Conservation (phyloP, 1,139 yeast species). For the Sugiyamaella neomexicana region DNA sequence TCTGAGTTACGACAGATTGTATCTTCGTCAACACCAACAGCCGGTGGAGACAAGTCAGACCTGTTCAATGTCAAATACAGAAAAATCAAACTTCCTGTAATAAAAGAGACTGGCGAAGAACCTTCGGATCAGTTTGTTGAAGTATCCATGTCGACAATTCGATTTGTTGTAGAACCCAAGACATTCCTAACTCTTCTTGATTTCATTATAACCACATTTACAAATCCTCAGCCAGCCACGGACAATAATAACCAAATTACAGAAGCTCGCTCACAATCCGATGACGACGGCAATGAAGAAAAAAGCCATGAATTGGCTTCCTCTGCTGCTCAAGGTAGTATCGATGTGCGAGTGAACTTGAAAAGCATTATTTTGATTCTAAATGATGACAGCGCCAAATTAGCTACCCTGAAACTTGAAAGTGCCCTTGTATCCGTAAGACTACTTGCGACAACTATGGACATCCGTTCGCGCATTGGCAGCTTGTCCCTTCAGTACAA, state of each 20-base stretch:
- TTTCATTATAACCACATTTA: constrained; percentile 81
- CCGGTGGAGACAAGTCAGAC: constrained; percentile 39
- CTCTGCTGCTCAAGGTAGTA: constrained; percentile 59
- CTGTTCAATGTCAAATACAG: constrained; percentile 62
- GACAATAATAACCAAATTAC: not conserved
- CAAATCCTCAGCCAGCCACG: constrained; percentile 54
- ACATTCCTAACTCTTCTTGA: constrained; percentile 77
- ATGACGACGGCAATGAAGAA: not conserved
- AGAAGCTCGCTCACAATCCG: constrained; percentile 5
- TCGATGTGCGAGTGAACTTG: constrained; percentile 65
- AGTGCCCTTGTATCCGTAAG: constrained; percentile 69
- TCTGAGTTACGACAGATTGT: constrained; percentile 67
- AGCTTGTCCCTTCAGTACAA: constrained; percentile 80
- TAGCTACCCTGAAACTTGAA: constrained; percentile 77
- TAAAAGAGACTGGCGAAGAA: constrained; percentile 13
- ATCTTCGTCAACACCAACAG: constrained; percentile 56
- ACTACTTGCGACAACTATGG: constrained; percentile 75
- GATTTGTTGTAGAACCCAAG: constrained; percentile 72
- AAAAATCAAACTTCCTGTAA: constrained; percentile 35
- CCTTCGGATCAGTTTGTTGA: constrained; percentile 66
- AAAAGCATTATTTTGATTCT: constrained; percentile 74
- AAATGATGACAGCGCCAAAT: constrained; percentile 78
- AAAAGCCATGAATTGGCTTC: constrained; percentile 7
- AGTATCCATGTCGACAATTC: constrained; percentile 77
- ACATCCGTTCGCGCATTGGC: constrained; percentile 73